phyloP scores from a whole-genome alignment of 139 green algal species.

The Micractinium sp. region DNA sequence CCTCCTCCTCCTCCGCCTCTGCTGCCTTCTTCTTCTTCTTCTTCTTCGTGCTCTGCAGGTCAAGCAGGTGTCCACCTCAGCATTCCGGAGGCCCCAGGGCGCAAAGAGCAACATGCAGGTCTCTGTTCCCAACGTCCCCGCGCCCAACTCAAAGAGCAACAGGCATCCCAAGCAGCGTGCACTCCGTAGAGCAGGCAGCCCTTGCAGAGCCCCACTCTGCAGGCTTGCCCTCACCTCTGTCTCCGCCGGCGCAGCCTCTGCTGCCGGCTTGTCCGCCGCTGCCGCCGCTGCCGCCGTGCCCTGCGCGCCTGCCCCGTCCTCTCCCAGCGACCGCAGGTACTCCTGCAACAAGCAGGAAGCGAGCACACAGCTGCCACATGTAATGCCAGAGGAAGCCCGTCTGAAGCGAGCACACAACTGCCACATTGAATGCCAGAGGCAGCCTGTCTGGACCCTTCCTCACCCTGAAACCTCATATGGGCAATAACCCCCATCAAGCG shows the following conservation, averaged over 20 bases:
- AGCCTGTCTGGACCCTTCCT: not conserved
- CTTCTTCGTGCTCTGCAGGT: conserved; percentile 33
- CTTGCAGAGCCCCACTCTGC: not conserved
- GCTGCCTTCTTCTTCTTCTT: conserved; percentile 37
- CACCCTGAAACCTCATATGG: not conserved
- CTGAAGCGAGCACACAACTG: not conserved
- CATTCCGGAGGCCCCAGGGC: not conserved
- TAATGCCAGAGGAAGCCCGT: not conserved
- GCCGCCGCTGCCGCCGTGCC: conserved; percentile 15
- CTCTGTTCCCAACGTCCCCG: no score
- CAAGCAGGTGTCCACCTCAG: not conserved
- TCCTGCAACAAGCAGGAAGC: not conserved
- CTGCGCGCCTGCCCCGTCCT: not conserved
- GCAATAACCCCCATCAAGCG: not conserved
- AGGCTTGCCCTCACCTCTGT: conserved; percentile 1
- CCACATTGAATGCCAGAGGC: not conserved
- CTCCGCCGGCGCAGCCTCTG: not conserved
- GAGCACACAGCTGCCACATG: not conserved
- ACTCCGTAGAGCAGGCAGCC: not conserved
- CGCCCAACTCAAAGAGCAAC: no score
- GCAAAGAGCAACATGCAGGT: not conserved
- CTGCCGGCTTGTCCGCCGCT: not conserved
- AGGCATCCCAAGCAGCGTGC: not conserved
- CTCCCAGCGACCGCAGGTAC: conserved; percentile 17
- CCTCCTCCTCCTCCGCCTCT: conserved; percentile 43